These are phyloP conservation scores for Myriosclerotinia scirpicola DNA, from an alignment of 2,329 filamentous ascomycete species.

Conservation along the genomic window DNA sequence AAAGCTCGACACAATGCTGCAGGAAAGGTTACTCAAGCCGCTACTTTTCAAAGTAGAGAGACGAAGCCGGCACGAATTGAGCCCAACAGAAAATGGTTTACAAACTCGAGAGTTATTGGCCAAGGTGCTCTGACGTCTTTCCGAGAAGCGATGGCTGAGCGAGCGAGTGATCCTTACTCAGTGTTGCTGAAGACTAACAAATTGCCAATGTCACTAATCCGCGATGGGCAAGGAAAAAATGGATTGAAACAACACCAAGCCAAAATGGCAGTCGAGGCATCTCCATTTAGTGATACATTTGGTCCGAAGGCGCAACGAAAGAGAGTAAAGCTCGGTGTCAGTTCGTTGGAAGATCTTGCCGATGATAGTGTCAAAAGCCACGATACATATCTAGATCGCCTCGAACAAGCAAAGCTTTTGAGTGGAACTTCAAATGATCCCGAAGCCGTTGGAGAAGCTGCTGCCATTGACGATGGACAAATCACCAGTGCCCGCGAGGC, in stretches of 20 bases:
- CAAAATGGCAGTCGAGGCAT: conserved; percentile 87
- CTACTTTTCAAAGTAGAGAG: conserved; percentile 80
- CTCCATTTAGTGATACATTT: conserved; percentile 85
- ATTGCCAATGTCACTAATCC: conserved; percentile 90
- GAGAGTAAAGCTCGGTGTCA: conserved; percentile 82
- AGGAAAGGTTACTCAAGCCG: conserved; percentile 82
- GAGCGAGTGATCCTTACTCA: conserved; percentile 85
- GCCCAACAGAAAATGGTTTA: conserved; percentile 97
- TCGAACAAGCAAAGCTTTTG: conserved; percentile 75
- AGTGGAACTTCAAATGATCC: conserved; percentile 64
- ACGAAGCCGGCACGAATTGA: conserved; percentile 83
- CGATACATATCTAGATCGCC: conserved; percentile 75
- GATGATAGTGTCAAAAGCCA: conserved; percentile 78
- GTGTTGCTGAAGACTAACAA: conserved; percentile 98
- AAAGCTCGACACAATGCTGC: conserved; percentile 77
- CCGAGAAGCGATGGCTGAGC: conserved; percentile 87
- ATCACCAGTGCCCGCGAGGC: conserved; percentile 71
- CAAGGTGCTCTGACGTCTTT: conserved; percentile 87
- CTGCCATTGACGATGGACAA: conserved; percentile 45
- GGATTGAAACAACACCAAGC: conserved; percentile 89
- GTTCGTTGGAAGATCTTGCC: conserved; percentile 78
- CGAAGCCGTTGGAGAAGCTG: conserved; percentile 48
- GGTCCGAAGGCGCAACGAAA: conserved; percentile 93
- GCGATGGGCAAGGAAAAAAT: conserved; percentile 73
- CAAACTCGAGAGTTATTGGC: conserved; percentile 84